Conservation (phyloP, 495 filamentous ascomycete species). For the Aspergillus kassunensis region DNA sequence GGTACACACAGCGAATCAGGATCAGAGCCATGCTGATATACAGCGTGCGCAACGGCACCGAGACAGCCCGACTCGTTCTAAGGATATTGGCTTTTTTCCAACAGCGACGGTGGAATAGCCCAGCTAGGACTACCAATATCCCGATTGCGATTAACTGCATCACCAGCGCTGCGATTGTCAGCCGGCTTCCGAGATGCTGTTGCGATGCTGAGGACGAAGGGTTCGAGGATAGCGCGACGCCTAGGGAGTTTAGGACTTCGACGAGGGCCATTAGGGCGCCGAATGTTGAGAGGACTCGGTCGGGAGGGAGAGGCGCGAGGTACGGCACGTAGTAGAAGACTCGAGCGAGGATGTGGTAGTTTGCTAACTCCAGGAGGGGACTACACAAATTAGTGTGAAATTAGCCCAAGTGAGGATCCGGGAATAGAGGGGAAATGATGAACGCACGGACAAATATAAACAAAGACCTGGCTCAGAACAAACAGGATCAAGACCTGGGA, state of each 20-base stretch:
- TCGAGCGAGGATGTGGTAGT: slow-evolving; percentile 66
- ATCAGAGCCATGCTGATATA: slow-evolving; percentile 54
- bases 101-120: slow-evolving; percentile 52
- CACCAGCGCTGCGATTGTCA: slow-evolving; percentile 55
- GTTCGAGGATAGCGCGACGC: slow-evolving; percentile 52
- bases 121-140: slow-evolving; percentile 51
- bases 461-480: slow-evolving; percentile 49
- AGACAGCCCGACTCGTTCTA: slow-evolving; percentile 37
- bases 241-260: slow-evolving; percentile 58
- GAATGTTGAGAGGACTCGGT: slow-evolving; percentile 60
- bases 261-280: slow-evolving; percentile 54
- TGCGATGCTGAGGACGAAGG: slow-evolving; percentile 27
- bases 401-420: background rate
- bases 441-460: slow-evolving; percentile 53
- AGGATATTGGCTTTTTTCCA: background rate
- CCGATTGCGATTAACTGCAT: slow-evolving; percentile 54
- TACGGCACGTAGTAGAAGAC: slow-evolving; percentile 67
- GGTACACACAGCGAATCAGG: slow-evolving; percentile 52
- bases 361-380: slow-evolving; percentile 59
- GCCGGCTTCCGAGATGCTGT: slow-evolving; percentile 43
- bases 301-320: slow-evolving; percentile 61
- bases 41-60: slow-evolving; percentile 48
- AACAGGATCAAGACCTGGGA: slow-evolving; percentile 39
- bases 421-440: slow-evolving; percentile 51
- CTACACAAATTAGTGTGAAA: slow-evolving; percentile 21